Evolutionary conservation across 306 rosid species (phyloP).

Genomic region (Trifolium pratense): DNA sequence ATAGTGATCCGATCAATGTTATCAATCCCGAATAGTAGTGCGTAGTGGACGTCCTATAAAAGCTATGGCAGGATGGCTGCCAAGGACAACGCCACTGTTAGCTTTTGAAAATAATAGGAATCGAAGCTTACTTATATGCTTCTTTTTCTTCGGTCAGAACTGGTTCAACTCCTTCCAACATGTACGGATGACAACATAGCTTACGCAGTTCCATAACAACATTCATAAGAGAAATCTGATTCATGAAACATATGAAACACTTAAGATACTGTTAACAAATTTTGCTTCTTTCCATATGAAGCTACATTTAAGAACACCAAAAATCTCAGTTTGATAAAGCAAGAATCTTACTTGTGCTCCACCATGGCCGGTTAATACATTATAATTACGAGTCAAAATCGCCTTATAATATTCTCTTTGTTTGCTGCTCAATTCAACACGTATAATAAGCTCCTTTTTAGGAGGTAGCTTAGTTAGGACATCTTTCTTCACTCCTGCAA

Average conservation of each 20-base stretch:
- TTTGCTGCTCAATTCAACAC: conserved; percentile 86
- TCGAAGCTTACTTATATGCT: conserved; percentile 60
- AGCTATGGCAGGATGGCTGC: neutral
- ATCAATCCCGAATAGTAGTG: neutral
- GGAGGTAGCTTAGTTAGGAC: conserved; percentile 97
- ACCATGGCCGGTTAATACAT: conserved; percentile 88
- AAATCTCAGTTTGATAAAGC: conserved; percentile 28
- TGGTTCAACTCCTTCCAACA: conserved; percentile 98
- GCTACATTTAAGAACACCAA: conserved; percentile 29
- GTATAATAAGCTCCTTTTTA: conserved; percentile 92
- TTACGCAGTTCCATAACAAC: conserved; percentile 98
- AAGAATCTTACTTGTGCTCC: conserved; percentile 77
- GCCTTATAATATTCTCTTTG: conserved; percentile 98
- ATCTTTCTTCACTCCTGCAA: conserved; percentile 95
- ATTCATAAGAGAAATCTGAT: conserved; percentile 92
- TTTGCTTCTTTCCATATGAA: conserved; percentile 29
- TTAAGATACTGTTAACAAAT: neutral
- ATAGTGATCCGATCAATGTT: neutral
- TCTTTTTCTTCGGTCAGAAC: conserved; percentile 73
- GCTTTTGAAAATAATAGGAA: conserved; percentile 17
- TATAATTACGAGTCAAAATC: conserved; percentile 93
- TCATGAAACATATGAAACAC: conserved; percentile 39
- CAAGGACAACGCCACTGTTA: neutral
- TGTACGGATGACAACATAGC: conserved; percentile 95
- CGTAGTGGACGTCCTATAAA: neutral